A percentile compares a stretch with the other conserved stretches of the same genome.
Evolutionary conservation across 352 stramenopile species (phyloP).

Genomic region (Globisporangium camurandrum): DNA sequence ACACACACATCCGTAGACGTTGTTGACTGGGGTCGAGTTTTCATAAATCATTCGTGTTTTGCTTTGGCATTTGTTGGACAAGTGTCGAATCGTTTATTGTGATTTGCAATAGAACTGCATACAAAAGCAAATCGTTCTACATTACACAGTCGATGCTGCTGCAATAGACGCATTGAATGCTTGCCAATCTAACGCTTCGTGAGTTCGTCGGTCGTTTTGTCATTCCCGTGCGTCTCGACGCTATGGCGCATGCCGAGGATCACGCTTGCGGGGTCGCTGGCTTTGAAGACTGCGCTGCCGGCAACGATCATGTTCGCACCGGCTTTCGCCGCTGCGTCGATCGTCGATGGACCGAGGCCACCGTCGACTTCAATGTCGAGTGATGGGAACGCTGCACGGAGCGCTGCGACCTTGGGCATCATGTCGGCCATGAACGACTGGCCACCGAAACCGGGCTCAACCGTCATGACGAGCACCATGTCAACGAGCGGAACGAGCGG

Average conservation of each 20-base stretch:
- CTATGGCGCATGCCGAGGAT: constrained; percentile 83
- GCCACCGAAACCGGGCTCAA: constrained; percentile 96
- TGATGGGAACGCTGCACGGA: constrained; percentile 88
- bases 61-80: background rate
- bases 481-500: constrained; percentile 87
- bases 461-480: constrained; percentile 97
- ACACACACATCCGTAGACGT: too few species aligned
- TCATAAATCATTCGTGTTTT: constrained; percentile 18
- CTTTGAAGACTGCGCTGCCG: constrained; percentile 91
- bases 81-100: constrained; percentile 1
- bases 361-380: constrained; percentile 98
- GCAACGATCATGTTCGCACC: constrained; percentile 98
- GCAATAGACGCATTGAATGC: too few species aligned
- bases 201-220: constrained; percentile 55
- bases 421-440: constrained; percentile 96
- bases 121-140: too few species aligned
- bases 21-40: constrained; percentile 4
- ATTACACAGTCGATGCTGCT: too few species aligned
- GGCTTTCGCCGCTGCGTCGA: constrained; percentile 89
- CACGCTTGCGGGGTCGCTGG: constrained; percentile 43
- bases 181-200: constrained; percentile 29
- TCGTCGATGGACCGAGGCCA: constrained; percentile 90
- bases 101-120: background rate
- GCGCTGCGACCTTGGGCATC: constrained; percentile 90
- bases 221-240: constrained; percentile 75